These are phyloP conservation scores for Anacardium occidentale DNA, from an alignment of 345 rosid species.

Conservation along the genomic window DNA sequence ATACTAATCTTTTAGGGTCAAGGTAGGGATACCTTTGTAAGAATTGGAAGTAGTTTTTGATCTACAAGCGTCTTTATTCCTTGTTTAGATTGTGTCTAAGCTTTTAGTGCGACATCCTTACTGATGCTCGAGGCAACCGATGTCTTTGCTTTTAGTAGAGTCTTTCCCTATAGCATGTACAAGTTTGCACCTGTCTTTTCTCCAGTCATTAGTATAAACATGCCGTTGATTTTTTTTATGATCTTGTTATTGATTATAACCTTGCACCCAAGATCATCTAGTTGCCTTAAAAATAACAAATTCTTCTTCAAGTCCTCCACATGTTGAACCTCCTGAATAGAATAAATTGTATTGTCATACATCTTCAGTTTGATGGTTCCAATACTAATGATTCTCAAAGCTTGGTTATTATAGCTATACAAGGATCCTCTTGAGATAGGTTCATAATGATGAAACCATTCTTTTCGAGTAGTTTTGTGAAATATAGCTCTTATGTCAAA, in stretches of 20 bases:
- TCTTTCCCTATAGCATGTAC: neutral
- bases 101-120: neutral
- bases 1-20: too few relatives aligned
- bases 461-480: too few relatives aligned
- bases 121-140: neutral
- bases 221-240: neutral
- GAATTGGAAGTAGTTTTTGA: neutral
- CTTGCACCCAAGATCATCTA: neutral
- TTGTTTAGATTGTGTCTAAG: neutral
- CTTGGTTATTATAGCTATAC: neutral
- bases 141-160: neutral
- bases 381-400: neutral
- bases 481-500: too few relatives aligned
- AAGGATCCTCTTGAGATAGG: neutral
- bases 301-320: conserved; percentile 16
- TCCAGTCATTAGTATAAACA: neutral
- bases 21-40: neutral
- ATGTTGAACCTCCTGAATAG: conserved; percentile 1
- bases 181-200: too few relatives aligned
- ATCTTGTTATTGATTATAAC: neutral
- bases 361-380: neutral
- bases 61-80: neutral
- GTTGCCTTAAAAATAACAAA: conserved; percentile 5
- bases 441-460: too few relatives aligned
- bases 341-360: neutral